A percentile compares a stretch with the other conserved stretches of the same genome.
These are phyloP conservation scores for Irpex rosettiformis DNA, from an alignment of 1,284 basidiomycete genomes.

Conservation along the genomic window DNA sequence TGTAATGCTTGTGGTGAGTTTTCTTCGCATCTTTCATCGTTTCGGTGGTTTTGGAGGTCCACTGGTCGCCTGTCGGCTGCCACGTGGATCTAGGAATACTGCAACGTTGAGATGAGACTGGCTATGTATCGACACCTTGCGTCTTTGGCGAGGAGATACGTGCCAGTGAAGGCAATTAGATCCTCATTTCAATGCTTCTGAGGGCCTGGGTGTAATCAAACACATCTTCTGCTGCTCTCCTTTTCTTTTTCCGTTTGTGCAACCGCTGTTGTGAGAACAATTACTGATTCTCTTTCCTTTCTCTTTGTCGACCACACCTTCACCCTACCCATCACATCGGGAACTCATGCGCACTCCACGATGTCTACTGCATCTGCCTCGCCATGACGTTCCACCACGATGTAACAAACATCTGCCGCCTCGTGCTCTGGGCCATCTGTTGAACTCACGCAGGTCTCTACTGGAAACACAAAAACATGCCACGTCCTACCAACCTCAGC, in stretches of 20 bases:
- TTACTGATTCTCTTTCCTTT: conserved; percentile 20
- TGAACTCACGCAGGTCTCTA: conserved; percentile 29
- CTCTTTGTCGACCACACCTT: conserved; percentile 10
- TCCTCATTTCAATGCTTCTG: conserved; percentile 2
- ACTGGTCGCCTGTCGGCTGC: conserved; percentile 28
- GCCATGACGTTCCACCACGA: neutral
- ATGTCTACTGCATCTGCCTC: conserved; percentile 15
- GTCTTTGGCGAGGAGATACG: conserved; percentile 15
- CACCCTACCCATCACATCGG: conserved; percentile 11
- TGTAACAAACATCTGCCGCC: conserved; percentile 10
- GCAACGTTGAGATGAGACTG: conserved; percentile 20
- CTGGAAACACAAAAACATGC: conserved; percentile 34
- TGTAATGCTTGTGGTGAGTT: conserved; percentile 87
- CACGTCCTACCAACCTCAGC: conserved; percentile 32
- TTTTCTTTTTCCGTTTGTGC: neutral
- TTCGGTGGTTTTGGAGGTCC: conserved; percentile 22
- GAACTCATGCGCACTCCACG: conserved; percentile 24
- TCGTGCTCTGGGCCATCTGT: conserved; percentile 6
- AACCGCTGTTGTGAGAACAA: conserved; percentile 9
- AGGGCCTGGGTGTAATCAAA: conserved; percentile 2
- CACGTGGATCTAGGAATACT: conserved; percentile 27
- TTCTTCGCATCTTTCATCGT: conserved; percentile 27
- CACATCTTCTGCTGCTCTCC: neutral
- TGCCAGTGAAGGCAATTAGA: neutral
- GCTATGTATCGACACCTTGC: conserved; percentile 31